A percentile compares a stretch with the other conserved stretches of the same genome.
Conservation (phyloP, 163 green algal genomes). For the Prototheca cutis region DNA sequence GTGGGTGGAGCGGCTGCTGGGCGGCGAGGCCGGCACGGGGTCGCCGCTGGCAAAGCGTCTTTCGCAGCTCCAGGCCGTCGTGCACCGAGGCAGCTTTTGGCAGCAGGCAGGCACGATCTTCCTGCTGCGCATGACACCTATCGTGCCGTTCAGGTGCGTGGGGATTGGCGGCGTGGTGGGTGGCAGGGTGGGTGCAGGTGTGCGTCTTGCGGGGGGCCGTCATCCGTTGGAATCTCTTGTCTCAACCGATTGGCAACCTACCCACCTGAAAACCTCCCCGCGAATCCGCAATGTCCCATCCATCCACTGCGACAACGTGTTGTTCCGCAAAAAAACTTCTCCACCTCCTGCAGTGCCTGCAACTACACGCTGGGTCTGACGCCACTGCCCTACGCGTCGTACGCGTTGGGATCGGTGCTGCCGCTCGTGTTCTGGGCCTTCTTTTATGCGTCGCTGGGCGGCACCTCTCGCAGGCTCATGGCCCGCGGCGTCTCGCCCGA, state of each 20-base stretch:
- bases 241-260: too few species aligned
- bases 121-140: constrained; percentile 64
- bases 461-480: constrained; percentile 36
- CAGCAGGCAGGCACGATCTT: constrained; percentile 64
- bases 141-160: constrained; percentile 67
- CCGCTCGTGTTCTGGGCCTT: constrained; percentile 65
- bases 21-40: constrained; percentile 40
- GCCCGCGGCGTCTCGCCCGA: constrained; percentile 10
- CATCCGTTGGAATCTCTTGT: too few species aligned
- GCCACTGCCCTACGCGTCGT: constrained; percentile 43
- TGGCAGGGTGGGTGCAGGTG: too few species aligned
- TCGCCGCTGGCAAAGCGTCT: constrained; percentile 13
- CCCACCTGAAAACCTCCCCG: too few species aligned
- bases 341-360: constrained; percentile 42
- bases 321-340: too few species aligned
- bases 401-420: constrained; percentile 51
- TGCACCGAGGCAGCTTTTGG: constrained; percentile 53
- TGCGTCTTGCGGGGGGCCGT: too few species aligned
- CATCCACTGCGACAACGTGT: too few species aligned
- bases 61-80: constrained; percentile 37
- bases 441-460: constrained; percentile 67
- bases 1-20: constrained; percentile 52
- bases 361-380: constrained; percentile 83
- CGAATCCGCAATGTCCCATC: too few species aligned
- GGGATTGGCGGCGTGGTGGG: too few species aligned